Evolutionary conservation across 139 green algal genomes (phyloP).

Genomic region (Chlorella sp.): DNA sequence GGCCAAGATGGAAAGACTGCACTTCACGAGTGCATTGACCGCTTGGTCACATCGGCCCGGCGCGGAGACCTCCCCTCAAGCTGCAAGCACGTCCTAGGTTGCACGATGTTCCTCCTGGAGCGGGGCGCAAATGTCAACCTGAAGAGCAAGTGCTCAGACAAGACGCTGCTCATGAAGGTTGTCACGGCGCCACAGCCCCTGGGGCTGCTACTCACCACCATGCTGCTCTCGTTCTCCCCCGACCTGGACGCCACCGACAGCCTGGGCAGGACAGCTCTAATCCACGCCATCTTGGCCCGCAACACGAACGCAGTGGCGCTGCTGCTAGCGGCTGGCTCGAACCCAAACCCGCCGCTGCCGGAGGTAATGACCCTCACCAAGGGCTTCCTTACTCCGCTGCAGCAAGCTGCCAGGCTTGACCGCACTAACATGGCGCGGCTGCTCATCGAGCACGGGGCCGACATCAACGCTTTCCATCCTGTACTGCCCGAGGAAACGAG

Average conservation of each 20-base stretch:
- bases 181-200: neutral
- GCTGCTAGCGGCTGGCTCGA: neutral
- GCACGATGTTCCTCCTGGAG: neutral
- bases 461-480: neutral
- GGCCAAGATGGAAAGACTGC: neutral
- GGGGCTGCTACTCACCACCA: neutral
- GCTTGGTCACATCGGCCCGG: neutral
- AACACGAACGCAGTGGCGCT: neutral
- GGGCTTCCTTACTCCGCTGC: neutral
- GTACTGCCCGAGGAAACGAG: neutral
- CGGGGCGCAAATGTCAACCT: neutral
- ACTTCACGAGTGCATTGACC: neutral
- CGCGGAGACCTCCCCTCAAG: neutral
- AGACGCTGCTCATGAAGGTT: neutral
- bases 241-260: neutral
- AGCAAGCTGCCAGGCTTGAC: neutral
- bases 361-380: no score
- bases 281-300: neutral
- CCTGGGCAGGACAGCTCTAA: neutral
- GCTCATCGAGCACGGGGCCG: neutral
- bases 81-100: neutral
- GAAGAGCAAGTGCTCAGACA: neutral
- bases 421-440: neutral
- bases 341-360: neutral
- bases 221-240: neutral